Evolutionary conservation across 2,329 filamentous ascomycete genomes (phyloP).

Genomic region (Alternaria atra): DNA sequence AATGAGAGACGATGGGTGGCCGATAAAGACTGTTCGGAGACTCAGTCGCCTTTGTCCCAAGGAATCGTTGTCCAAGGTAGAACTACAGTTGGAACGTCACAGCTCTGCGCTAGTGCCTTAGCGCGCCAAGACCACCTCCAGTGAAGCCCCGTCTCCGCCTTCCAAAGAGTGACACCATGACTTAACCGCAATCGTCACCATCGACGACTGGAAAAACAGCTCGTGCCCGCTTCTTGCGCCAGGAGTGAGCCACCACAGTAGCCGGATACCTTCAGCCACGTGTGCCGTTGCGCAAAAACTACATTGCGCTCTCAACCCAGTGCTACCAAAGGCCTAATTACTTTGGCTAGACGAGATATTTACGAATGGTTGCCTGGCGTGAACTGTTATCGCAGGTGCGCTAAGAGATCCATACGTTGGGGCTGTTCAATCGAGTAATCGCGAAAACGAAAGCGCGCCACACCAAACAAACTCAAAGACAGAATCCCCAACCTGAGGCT

Average conservation of each 20-base stretch:
- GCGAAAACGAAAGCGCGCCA: not conserved
- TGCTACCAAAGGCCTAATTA: not conserved
- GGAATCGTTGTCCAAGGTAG: slow-evolving; percentile 6
- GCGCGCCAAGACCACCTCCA: slow-evolving; percentile 15
- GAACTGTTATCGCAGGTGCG: not conserved
- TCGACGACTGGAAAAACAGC: not conserved
- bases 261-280: not conserved
- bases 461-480: slow-evolving; percentile 1
- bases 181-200: not conserved
- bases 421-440: not conserved
- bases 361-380: not conserved
- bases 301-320: not conserved
- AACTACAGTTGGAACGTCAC: slow-evolving; percentile 21
- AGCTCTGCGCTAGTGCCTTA: slow-evolving; percentile 21
- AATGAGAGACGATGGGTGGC: slow-evolving; percentile 42
- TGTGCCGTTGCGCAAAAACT: not conserved
- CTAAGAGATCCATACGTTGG: not conserved
- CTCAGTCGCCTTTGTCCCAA: slow-evolving; percentile 17
- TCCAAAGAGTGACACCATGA: slow-evolving; percentile 20
- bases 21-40: slow-evolving; percentile 16
- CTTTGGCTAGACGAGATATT: not conserved
- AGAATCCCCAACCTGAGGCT: not conserved
- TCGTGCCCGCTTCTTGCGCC: not conserved
- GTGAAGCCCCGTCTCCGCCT: slow-evolving; percentile 12
- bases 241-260: not conserved